Evolutionary conservation across 164 flowering plant genomes (phyloP).

Genomic region (Malania oleifera): DNA sequence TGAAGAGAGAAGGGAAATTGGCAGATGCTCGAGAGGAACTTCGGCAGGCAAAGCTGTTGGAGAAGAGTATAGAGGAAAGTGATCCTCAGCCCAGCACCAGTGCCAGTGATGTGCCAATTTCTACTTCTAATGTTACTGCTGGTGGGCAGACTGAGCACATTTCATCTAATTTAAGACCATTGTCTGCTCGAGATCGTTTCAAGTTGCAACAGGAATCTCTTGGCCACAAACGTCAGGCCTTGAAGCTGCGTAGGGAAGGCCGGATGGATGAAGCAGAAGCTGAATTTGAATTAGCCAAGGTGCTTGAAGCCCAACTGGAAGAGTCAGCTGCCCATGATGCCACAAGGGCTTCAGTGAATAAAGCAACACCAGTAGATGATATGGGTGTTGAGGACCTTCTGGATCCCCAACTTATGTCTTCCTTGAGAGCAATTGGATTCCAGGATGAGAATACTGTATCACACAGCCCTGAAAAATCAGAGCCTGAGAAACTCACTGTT

Average conservation of each 20-base stretch:
- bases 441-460: slow-evolving; percentile 29
- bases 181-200: slow-evolving; percentile 76
- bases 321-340: slow-evolving; percentile 31
- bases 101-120: slow-evolving; percentile 12
- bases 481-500: slow-evolving; percentile 21
- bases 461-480: slow-evolving; percentile 23
- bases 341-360: slow-evolving; percentile 12
- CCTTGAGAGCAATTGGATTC: slow-evolving; percentile 70
- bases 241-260: slow-evolving; percentile 86
- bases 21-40: slow-evolving; percentile 77
- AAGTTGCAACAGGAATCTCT: slow-evolving; percentile 89
- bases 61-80: slow-evolving; percentile 43
- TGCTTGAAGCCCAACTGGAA: slow-evolving; percentile 72
- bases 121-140: slow-evolving; percentile 24
- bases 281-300: slow-evolving; percentile 77
- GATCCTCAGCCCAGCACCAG: slow-evolving; percentile 14
- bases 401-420: slow-evolving; percentile 88
- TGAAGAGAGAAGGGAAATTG: slow-evolving; percentile 80
- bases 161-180: slow-evolving; percentile 34
- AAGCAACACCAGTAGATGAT: slow-evolving; percentile 35
- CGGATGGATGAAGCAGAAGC: slow-evolving; percentile 77
- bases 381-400: slow-evolving; percentile 70
- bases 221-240: slow-evolving; percentile 77
- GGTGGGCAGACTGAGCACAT: slow-evolving; percentile 22
- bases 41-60: slow-evolving; percentile 57